Percentiles rank a stretch among this genome's conserved stretches.
These are phyloP conservation scores for Misopates orontium DNA, from an alignment of 257 asterid species.

Conservation along the genomic window DNA sequence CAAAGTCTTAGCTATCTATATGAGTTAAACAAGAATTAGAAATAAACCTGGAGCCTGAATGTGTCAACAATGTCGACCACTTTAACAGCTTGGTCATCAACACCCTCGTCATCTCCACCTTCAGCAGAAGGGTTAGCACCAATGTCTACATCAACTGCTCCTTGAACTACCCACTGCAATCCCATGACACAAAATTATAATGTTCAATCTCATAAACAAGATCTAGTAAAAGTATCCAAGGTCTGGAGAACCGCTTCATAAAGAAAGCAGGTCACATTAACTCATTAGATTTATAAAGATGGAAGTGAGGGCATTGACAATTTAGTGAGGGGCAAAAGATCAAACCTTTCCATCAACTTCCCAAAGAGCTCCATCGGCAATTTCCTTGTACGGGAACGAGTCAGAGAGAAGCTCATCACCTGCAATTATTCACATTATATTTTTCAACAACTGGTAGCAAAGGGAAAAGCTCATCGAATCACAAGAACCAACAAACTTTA, in stretches of 20 bases:
- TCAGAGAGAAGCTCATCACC: constrained; percentile 97
- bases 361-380: constrained; percentile 74
- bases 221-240: background rate
- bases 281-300: background rate
- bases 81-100: constrained; percentile 60
- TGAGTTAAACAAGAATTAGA: background rate
- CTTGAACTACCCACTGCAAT: constrained; percentile 73
- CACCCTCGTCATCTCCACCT: constrained; percentile 78
- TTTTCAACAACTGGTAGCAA: background rate
- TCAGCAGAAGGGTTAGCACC: constrained; percentile 97
- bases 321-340: background rate
- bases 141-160: constrained; percentile 73
- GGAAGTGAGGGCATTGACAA: background rate
- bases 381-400: constrained; percentile 81
- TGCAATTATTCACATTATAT: constrained; percentile 14
- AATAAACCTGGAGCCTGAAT: constrained; percentile 77
- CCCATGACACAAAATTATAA: background rate
- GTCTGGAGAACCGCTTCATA: background rate
- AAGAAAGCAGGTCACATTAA: background rate
- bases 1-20: background rate
- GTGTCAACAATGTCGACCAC: constrained; percentile 96
- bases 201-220: background rate
- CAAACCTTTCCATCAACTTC: constrained; percentile 88
- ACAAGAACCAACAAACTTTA: background rate
- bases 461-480: background rate